Base-by-base conservation (phyloP, 2,329 filamentous ascomycete genomes). In the Falciphora oryzae region DNA sequence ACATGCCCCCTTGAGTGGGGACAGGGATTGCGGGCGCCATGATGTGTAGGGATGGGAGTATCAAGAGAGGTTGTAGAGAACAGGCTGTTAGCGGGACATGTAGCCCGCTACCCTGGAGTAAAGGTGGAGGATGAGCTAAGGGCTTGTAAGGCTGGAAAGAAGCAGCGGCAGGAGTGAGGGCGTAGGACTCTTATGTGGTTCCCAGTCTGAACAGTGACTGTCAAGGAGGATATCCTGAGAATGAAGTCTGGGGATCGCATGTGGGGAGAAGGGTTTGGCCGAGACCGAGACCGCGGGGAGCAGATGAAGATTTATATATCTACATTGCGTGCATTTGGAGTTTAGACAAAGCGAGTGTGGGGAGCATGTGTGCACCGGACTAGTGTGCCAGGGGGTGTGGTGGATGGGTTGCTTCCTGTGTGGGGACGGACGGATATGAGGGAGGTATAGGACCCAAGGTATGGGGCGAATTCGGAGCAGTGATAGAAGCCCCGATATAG, bases 1-100 rank as follows among this genome's bases (percentile, higher is more conserved):
- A 82, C 80, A 82, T 82, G 69, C 80, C 80, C 71, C 79, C 80
- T 71, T 81, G 79, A 31, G 79, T 77, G 66, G 80, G 76, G 70
- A 80, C 75, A 22, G 80, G 75, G 68, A 80, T 79, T 64, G 79
- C 76, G 57, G 81, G 81, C 31, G 79, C 77, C 78, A 80, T 67
- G 58, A 72, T 68, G 67, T 29, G 50, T 65, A 66, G 35, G 35
- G 60, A 31, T 13, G n/a, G 60, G 65, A 65, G 44, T n/a, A 50
- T n/a, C 18, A 50, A 53, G 22, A 53, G 44, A 44, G 38, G 38
- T 5, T 44, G 22, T 2, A n/a, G 38, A 8, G n/a, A 53, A 25
- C 44, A 25, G 7, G 18, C 10, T 18, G 44, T 6, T 53, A 11
- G 8, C 3, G n/a, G 50, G 22, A n/a, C 16, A 22, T 50, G 22